These are phyloP conservation scores for Butyriboletus loyo DNA, from an alignment of 768 basidiomycete species.

Conservation along the genomic window DNA sequence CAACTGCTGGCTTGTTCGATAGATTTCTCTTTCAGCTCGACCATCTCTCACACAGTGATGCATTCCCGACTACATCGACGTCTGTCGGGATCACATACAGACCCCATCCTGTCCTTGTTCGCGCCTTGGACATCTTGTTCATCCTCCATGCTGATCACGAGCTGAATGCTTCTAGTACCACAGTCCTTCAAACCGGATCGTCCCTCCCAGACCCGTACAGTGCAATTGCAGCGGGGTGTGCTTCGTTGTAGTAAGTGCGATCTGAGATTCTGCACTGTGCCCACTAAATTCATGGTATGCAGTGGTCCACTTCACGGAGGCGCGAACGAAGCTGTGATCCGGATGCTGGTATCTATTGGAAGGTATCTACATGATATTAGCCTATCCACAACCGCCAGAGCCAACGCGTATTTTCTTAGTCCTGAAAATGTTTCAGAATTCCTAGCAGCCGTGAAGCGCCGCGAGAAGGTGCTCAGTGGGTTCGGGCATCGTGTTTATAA, in stretches of 20 bases:
- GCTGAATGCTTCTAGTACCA: constrained; percentile 81
- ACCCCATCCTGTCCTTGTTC: constrained; percentile 82
- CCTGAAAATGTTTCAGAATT: constrained; percentile 84
- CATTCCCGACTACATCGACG: constrained; percentile 23
- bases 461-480: constrained; percentile 86
- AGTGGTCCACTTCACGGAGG: constrained; percentile 52
- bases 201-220: constrained; percentile 91
- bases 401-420: constrained; percentile 32
- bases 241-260: constrained; percentile 76
- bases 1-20: not conserved
- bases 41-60: constrained; percentile 47
- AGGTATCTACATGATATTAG: constrained; percentile 39
- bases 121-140: constrained; percentile 85
- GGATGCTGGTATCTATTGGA: constrained; percentile 89
- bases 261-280: not conserved
- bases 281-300: not conserved
- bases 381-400: not conserved
- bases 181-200: constrained; percentile 83
- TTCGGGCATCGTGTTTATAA: constrained; percentile 88
- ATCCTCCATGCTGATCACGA: constrained; percentile 90
- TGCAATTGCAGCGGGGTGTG: constrained; percentile 84
- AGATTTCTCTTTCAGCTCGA: constrained; percentile 93
- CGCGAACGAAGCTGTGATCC: constrained; percentile 91
- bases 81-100: constrained; percentile 58
- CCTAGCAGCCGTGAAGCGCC: constrained; percentile 80